Conservation (phyloP, 306 rosid species). For the Myrica gale region DNA sequence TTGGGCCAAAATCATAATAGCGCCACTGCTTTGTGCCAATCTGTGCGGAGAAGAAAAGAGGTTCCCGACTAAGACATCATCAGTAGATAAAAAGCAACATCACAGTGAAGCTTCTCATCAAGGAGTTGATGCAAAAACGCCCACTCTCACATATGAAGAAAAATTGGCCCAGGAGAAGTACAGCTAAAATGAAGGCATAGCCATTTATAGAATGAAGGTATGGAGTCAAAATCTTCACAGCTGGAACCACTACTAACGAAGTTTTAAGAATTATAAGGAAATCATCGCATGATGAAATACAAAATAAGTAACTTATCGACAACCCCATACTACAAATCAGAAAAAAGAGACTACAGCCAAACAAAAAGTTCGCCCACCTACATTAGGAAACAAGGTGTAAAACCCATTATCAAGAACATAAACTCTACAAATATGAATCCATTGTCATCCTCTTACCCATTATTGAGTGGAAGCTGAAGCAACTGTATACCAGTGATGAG, state of each 20-base stretch:
- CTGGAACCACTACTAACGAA: background rate
- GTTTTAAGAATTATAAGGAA: background rate
- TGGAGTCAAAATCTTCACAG: background rate
- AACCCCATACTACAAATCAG: background rate
- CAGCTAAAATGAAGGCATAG: background rate
- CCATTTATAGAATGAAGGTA: background rate
- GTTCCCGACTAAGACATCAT: background rate
- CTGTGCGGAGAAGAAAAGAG: slow-evolving; percentile 35
- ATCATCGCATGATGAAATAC: background rate
- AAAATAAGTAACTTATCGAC: background rate
- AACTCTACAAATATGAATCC: background rate
- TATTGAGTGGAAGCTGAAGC: background rate
- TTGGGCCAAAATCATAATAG: slow-evolving; percentile 96
- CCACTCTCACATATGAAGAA: background rate
- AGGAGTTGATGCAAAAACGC: slow-evolving; percentile 3
- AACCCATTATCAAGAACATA: background rate
- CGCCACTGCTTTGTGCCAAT: slow-evolving; percentile 97
- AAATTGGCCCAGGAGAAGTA: too few relatives aligned
- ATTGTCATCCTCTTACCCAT: background rate
- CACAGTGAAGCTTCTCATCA: background rate
- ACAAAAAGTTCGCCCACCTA: background rate
- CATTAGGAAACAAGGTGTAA: background rate
- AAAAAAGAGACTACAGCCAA: background rate
- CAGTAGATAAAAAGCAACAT: background rate
- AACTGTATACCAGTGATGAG: background rate